Conservation (phyloP, 2,329 filamentous ascomycete species). For the Hortaea werneckii region DNA sequence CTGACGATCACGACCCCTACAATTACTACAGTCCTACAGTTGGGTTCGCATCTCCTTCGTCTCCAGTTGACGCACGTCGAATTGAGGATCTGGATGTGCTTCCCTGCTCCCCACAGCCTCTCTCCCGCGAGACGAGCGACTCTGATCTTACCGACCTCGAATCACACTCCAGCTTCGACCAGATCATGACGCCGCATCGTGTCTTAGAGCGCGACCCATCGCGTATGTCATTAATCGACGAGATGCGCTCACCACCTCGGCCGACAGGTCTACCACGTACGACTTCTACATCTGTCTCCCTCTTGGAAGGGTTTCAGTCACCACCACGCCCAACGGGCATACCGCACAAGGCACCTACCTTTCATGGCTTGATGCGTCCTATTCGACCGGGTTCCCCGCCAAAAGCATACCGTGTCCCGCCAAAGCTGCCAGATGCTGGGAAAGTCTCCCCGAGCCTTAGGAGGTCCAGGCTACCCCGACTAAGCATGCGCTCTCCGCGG, state of each 20-base stretch:
- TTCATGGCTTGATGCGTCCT: constrained; percentile 11
- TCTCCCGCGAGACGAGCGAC: constrained; percentile 1
- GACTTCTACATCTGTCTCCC: background rate
- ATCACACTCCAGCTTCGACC: constrained; percentile 20
- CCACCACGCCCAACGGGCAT: background rate
- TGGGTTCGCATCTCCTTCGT: background rate
- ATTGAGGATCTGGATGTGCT: background rate
- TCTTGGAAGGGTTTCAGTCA: background rate
- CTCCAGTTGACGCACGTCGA: constrained; percentile 1
- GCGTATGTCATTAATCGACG: constrained; percentile 8
- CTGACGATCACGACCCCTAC: constrained; percentile 3
- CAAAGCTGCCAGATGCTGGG: constrained; percentile 11
- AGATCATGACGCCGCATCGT: constrained; percentile 18
- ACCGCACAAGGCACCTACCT: background rate
- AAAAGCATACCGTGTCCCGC: constrained; percentile 14
- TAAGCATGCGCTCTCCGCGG: constrained; percentile 3
- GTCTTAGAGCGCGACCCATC: constrained; percentile 5
- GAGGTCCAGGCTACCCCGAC: no score
- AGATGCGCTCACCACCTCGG: background rate
- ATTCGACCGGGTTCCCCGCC: constrained; percentile 22
- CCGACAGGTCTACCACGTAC: background rate
- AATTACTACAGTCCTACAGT: constrained; percentile 4
- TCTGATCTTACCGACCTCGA: constrained; percentile 16
- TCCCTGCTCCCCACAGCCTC: constrained; percentile 6
- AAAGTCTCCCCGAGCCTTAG: background rate